Evolutionary conservation across 176 grass and related monocot species (phyloP), one percentile per base, ranked within the genome.

Genomic region (Luzula sylvatica): DNA sequence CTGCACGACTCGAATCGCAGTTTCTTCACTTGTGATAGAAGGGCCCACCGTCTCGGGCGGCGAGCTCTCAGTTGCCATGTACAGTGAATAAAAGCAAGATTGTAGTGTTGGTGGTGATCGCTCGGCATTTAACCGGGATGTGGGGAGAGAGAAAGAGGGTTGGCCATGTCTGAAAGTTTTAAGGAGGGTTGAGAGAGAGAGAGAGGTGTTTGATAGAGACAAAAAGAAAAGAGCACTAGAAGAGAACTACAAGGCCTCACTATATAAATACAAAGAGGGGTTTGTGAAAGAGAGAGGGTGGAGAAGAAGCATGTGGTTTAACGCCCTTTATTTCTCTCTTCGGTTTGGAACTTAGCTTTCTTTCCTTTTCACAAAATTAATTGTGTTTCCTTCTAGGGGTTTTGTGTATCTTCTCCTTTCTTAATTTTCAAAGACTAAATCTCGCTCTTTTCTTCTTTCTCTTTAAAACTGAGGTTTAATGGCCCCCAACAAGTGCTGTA

Each of bases 11-110:
- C 78, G 78, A 18, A 78, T 58, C 16, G 61, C 74, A 3, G 67
- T 62, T 67, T 87, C 83, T 63, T 87, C 78, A 22, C 51, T 41
- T 6, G 69, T 79, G 55, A 76, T 68, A 61, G 66, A 18, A 4
- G 65, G 35, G 15, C 19, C 51, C 14, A 22, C 58, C 19, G 57
- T 15, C 28, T 58, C 18, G 15, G 57, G 20, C 49, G 21, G n/a
- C 9, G 70, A 30, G 28, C 47, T 55, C 39, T 52, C 70, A 19
- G 70, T 27, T 21, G 70, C 67, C 67, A 71, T 57, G 42, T 21
- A 1, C 5, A 18, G 45, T 27, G n/a, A 47, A 3, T 15, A 25
- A 47, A 26, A 46, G 2, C 8, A 1, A 58, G 20, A 28, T 39
- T 48, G 18, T 58, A 7, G 11, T 16, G 23, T 8, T 48, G 43